phyloP scores from a whole-genome alignment of 495 filamentous ascomycete genomes.

The Neurospora discreta region DNA sequence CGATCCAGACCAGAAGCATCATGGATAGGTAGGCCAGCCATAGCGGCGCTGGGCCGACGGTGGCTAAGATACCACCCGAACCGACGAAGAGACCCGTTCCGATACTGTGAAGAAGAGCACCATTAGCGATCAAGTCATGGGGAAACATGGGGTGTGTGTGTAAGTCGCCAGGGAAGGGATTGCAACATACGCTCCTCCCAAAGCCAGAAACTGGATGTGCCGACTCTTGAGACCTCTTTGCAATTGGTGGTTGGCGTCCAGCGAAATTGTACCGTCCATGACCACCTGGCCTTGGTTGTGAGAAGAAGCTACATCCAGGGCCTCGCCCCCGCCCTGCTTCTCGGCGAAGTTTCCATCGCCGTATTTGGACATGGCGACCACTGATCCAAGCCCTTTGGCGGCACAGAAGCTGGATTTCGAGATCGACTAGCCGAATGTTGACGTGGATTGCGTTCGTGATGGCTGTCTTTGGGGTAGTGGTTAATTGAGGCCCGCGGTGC shows the following conservation, averaged over 20 bases:
- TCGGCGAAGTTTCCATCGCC: background rate
- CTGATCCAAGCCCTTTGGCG: background rate
- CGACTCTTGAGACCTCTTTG: slow-evolving; percentile 54
- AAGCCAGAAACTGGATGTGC: slow-evolving; percentile 63
- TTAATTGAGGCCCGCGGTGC: background rate
- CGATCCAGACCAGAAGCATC: slow-evolving; percentile 31
- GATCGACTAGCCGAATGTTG: background rate
- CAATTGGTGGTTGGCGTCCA: slow-evolving; percentile 23
- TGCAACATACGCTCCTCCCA: slow-evolving; percentile 43
- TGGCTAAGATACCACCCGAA: slow-evolving; percentile 36
- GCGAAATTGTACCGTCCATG: slow-evolving; percentile 14
- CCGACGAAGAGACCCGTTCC: slow-evolving; percentile 53
- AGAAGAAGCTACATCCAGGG: background rate
- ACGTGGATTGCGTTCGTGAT: background rate
- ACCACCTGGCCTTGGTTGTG: background rate
- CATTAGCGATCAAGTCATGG: background rate
- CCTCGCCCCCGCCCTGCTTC: background rate
- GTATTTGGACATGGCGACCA: background rate
- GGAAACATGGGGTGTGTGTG: no score
- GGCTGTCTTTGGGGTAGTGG: background rate
- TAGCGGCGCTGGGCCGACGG: slow-evolving; percentile 37
- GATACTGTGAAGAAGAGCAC: slow-evolving; percentile 28
- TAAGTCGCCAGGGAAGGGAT: background rate
- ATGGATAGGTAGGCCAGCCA: slow-evolving; percentile 43
- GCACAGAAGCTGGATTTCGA: background rate